Base-by-base conservation (phyloP, 1,139 yeast species). In the Suhomyces guaymorum region DNA sequence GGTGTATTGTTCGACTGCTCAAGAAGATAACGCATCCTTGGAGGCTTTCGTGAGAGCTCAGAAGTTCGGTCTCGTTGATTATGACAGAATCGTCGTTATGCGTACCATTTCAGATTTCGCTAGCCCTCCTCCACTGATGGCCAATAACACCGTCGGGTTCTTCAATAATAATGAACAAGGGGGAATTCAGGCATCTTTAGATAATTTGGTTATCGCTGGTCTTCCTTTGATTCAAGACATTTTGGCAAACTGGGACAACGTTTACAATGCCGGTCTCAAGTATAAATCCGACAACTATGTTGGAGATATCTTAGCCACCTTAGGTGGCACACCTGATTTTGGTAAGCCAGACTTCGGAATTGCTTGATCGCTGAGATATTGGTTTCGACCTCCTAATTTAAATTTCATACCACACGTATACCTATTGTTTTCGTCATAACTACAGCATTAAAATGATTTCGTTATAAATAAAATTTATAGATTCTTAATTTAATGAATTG, bases 11-110 rank as follows among this genome's bases (percentile, higher is more conserved):
- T 55, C 80, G 21, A 75, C 83, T 30, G 84, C 82, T 36, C 84
- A 79, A 57, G 87, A 80, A 57, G 86, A 80, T 54, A 77, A 79
- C 51, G 86, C 86, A 21, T 67, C 82, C 9, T 70, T 80, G 49
- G 83, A 80, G 54, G 78, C 80, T 3, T 58, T 80, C 41, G 52
- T 75, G 26, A 73, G 87, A 61, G 68, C 75, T 51, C 75, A 76
- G 44, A 63, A 61, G 43, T 63, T 63, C 47, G 83, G 82, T 13
- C 63, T 78, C 43, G 76, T 75, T 33, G 82, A 78, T 52, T 80
- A 59, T 54, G 63, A 70, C 42, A 70, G 85, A 58, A 64, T 80
- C 40, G 76, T 80, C 19, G 66, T 79, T 18, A 66, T 79, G 79
- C 75, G 86, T 64, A 67, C 84, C 17, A 77, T 78, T 46, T 76